Conservation (phyloP, 139 green algal genomes). For the Chlamydomonas schloesseri region DNA sequence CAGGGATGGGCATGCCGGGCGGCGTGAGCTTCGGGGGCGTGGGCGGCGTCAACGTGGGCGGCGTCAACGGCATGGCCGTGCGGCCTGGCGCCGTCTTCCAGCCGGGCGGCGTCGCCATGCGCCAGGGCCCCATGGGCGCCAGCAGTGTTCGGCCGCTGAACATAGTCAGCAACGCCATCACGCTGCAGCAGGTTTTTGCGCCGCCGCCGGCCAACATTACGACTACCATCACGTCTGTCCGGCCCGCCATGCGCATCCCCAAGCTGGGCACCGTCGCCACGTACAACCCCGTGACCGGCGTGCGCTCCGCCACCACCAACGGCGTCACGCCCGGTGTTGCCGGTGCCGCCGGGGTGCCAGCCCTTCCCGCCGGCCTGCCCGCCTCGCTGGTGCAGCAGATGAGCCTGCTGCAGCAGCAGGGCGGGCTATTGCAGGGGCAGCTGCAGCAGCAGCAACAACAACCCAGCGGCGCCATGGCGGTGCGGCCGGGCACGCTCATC, state of each 20-base stretch:
- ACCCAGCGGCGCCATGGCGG: background rate
- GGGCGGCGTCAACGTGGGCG: background rate
- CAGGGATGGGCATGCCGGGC: background rate
- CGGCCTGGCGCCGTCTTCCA: background rate
- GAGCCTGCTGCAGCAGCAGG: slow-evolving; percentile 35
- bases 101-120: background rate
- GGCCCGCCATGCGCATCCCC: slow-evolving; percentile 27
- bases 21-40: too few species aligned
- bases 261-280: slow-evolving; percentile 41
- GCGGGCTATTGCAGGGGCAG: background rate
- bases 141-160: background rate
- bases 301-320: slow-evolving; percentile 4
- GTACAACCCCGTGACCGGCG: slow-evolving; percentile 41
- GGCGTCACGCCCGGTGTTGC: too few species aligned
- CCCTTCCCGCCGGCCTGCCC: slow-evolving; percentile 17
- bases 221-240: background rate
- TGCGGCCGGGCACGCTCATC: background rate
- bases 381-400: slow-evolving; percentile 30
- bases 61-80: background rate
- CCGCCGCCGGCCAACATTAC: background rate
- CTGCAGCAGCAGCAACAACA: background rate
- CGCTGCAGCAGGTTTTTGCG: background rate
- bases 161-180: background rate
- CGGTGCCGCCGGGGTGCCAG: background rate
- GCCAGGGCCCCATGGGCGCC: too few species aligned